Evolutionary conservation across 768 basidiomycete genomes (phyloP).

Genomic region (Leccinum uliginosum): DNA sequence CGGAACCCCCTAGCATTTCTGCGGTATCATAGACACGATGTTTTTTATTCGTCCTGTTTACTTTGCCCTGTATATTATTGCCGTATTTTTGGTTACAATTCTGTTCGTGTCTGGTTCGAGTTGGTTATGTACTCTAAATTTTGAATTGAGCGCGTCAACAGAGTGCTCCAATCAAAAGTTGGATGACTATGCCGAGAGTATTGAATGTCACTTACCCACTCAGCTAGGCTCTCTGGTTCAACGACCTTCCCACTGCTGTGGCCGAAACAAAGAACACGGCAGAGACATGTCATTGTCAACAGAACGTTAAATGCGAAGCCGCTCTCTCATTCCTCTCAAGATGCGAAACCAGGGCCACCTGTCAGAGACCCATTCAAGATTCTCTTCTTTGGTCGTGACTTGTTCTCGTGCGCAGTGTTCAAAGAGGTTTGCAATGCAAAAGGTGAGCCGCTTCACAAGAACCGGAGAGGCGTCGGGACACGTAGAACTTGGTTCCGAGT

Average conservation of each 20-base stretch:
- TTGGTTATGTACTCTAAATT: not conserved
- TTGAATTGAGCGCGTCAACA: not conserved
- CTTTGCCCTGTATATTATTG: slow-evolving; percentile 11
- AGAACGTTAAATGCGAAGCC: not conserved
- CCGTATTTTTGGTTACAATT: slow-evolving; percentile 10
- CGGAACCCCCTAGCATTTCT: slow-evolving; percentile 18
- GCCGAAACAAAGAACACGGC: not conserved
- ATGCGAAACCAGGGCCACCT: not conserved
- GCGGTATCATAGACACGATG: slow-evolving; percentile 14
- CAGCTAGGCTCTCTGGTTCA: not conserved
- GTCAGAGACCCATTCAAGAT: slow-evolving; percentile 53
- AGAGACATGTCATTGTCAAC: not conserved
- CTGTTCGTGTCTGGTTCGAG: not conserved
- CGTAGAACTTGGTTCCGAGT: not conserved
- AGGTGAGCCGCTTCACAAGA: slow-evolving; percentile 42
- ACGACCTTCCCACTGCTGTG: not conserved
- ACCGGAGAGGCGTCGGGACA: not conserved
- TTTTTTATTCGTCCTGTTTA: slow-evolving; percentile 6
- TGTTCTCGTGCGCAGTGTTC: slow-evolving; percentile 78
- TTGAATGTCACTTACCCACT: not conserved
- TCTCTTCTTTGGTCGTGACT: slow-evolving; percentile 85
- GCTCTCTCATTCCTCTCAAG: not conserved
- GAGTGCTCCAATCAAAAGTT: not conserved
- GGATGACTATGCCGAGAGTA: not conserved
- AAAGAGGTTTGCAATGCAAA: slow-evolving; percentile 54